Evolutionary conservation across 768 basidiomycete genomes (phyloP), one percentile per base, ranked within the genome.

Genomic region (Amanita inopinata): DNA sequence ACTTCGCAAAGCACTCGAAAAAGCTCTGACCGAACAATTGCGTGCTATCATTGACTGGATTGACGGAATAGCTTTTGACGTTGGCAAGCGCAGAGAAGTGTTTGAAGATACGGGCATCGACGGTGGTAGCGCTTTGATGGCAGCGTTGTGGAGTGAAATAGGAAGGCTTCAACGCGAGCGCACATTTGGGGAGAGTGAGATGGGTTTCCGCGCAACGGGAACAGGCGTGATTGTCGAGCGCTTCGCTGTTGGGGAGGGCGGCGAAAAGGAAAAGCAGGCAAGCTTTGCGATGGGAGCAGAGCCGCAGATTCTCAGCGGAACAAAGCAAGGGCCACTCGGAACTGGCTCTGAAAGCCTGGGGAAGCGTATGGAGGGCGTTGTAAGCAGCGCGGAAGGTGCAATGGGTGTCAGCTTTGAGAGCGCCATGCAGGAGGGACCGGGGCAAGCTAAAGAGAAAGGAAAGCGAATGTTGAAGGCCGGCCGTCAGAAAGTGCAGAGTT

Each of bases 61-160:
- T 0, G 83, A 84, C 44, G 64, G 65, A 0, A 55, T 81, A 22
- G 70, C 73, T 3, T 86, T 66, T 53, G 83, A 86, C 52, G 57
- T 79, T 1, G 63, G 63, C 22, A 66, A 64, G 37, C 70, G 82
- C 24, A 63, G 70, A 12, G 69, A 77, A 48, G 78, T 84, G 31
- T 85, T 85, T 51, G 62, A 66, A 35, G 83, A 85, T 51, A 66
- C 74, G 0, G 83, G 83, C 0, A 51, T 78, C 1, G 62, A 69
- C 1, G 57, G 64, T 1, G 71, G 71, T 0, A 63, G 70, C 0
- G 61, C 73, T 3, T 52, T 78, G 23, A 55, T 73, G n/a, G 76
- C 74, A 2, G 83, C 76, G 0, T 50, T 80, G 5, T 83, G 81
- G 81, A 79, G 76, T 47, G 82, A 84, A 56, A 46, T 83, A 0